phyloP scores from a whole-genome alignment of 176 grass and related monocot genomes.

The barley (Hordeum vulgare) region DNA sequence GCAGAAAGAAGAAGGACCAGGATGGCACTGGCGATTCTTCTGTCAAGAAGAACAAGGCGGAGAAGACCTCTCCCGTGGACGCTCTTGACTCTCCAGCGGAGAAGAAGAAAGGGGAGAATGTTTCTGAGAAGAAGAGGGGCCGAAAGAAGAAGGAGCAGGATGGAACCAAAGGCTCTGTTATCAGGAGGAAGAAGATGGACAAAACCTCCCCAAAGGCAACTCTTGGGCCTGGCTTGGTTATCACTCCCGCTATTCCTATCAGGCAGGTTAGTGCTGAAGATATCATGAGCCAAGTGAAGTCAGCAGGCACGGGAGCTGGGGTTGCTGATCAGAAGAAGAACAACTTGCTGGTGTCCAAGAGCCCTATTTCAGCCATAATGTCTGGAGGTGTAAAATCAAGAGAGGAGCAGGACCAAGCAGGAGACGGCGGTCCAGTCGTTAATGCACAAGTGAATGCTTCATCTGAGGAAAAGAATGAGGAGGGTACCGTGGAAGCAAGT shows the following conservation, averaged over 20 bases:
- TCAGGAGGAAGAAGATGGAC: constrained; percentile 27
- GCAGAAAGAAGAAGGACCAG: constrained; percentile 27
- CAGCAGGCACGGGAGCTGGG: not conserved
- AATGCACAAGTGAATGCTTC: not conserved
- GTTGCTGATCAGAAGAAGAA: not conserved
- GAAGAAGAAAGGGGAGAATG: constrained; percentile 3
- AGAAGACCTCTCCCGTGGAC: not conserved
- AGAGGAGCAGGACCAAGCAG: constrained; percentile 6
- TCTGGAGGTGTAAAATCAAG: not conserved
- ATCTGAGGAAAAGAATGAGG: not conserved
- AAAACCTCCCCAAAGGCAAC: not conserved
- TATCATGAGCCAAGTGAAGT: not conserved
- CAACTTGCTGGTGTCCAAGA: not conserved
- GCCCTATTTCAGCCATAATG: not conserved
- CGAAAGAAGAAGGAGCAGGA: constrained; percentile 25
- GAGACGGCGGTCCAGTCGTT: not conserved
- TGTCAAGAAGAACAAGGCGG: constrained; percentile 16
- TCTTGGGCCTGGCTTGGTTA: not conserved
- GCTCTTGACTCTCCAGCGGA: not conserved
- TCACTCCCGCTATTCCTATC: constrained; percentile 43
- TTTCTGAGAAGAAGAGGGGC: constrained; percentile 1
- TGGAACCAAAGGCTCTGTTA: not conserved
- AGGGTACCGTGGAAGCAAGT: not conserved
- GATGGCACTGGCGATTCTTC: not conserved
- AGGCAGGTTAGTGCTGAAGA: constrained; percentile 33